Conservation (phyloP, 441 rosid genomes). For the Arabidopsis lyrata region DNA sequence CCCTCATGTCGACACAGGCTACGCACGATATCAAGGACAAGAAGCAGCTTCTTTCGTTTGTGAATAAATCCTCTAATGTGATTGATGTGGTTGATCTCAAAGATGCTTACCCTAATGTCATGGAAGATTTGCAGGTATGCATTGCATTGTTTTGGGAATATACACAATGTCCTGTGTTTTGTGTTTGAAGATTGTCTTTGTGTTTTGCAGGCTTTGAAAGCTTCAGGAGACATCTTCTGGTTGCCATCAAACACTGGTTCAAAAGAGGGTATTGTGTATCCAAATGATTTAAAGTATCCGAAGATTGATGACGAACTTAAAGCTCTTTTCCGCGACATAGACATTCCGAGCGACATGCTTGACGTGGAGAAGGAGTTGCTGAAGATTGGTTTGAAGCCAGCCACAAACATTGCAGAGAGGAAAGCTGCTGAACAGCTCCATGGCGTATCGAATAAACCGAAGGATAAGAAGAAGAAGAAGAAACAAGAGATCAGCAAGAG, state of each 20-base stretch:
- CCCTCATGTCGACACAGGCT: conserved; percentile 47
- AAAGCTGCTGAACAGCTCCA: conserved; percentile 77
- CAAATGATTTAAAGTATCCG: conserved; percentile 71
- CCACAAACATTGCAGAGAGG: conserved; percentile 72
- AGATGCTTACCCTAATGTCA: conserved; percentile 83
- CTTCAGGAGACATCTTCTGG: conserved; percentile 68
- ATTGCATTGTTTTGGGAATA: background rate
- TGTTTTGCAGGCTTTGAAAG: conserved; percentile 64
- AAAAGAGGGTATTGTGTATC: conserved; percentile 82
- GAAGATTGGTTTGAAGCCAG: conserved; percentile 89
- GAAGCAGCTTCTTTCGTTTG: conserved; percentile 61
- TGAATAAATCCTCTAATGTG: conserved; percentile 67
- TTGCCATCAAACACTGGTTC: conserved; percentile 60
- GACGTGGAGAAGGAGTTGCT: conserved; percentile 87
- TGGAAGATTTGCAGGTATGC: conserved; percentile 84
- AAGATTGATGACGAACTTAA: conserved; percentile 83
- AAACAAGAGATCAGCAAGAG: conserved; percentile 85
- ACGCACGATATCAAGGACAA: conserved; percentile 79
- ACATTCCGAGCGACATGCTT: conserved; percentile 78
- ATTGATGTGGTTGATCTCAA: conserved; percentile 80
- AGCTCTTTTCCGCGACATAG: conserved; percentile 63
- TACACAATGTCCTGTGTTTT: background rate
- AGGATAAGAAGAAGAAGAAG: conserved; percentile 69
- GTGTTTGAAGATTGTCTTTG: background rate
- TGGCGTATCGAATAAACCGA: conserved; percentile 64